These are phyloP conservation scores for Xylaria acuta DNA, from an alignment of 495 filamentous ascomycete species.

Conservation along the genomic window DNA sequence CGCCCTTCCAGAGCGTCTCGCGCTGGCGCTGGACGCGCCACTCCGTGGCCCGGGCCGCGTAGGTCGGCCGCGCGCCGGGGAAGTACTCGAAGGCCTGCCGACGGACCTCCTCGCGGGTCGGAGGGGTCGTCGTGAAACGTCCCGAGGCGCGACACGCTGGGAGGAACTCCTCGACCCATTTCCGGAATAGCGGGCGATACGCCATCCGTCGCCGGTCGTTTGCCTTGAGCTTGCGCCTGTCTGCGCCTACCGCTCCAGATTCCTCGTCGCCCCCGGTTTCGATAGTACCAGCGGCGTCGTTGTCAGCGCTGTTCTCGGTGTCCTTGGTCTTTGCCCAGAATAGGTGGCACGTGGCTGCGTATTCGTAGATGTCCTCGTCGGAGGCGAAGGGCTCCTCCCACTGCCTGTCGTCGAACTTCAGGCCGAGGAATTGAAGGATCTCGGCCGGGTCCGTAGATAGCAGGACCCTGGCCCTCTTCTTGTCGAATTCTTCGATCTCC, in stretches of 20 bases:
- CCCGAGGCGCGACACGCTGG: constrained; percentile 47
- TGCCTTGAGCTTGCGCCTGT: constrained; percentile 51
- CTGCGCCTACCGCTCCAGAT: constrained; percentile 33
- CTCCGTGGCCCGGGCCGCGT: constrained; percentile 31
- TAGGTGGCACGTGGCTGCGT: constrained; percentile 55
- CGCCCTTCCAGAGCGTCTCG: constrained; percentile 37
- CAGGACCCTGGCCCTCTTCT: constrained; percentile 61
- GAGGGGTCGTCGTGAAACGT: constrained; percentile 25
- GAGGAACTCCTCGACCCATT: constrained; percentile 63
- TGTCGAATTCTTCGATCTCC: constrained; percentile 64
- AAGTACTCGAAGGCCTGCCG: constrained; percentile 47
- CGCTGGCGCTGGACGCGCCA: constrained; percentile 40
- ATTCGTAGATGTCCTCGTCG: constrained; percentile 63
- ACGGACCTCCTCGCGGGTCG: constrained; percentile 41
- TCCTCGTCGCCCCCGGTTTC: background rate
- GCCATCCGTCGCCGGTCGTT: constrained; percentile 58
- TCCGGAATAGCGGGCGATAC: constrained; percentile 52
- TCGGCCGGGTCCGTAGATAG: constrained; percentile 60
- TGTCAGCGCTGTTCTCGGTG: constrained; percentile 1
- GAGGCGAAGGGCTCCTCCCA: constrained; percentile 56
- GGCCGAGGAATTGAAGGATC: constrained; percentile 64
- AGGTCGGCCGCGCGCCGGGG: constrained; percentile 33
- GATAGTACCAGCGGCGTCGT: background rate
- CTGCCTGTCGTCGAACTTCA: constrained; percentile 46
- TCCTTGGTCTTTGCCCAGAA: constrained; percentile 49